These are phyloP conservation scores for Candida sp. DNA, from an alignment of 1,139 yeast genomes.

Conservation along the genomic window DNA sequence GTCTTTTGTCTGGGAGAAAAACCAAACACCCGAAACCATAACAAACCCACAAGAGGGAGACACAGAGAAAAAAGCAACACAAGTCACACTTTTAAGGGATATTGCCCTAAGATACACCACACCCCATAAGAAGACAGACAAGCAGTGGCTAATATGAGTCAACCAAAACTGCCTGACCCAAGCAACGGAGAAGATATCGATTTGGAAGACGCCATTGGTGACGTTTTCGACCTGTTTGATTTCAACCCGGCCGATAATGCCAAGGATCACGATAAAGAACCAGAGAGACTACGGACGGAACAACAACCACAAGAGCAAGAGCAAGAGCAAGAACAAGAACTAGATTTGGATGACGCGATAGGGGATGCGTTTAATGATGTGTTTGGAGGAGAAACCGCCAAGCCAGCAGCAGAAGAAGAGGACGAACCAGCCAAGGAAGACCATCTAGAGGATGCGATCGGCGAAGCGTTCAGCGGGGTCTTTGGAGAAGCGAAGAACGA, in stretches of 20 bases:
- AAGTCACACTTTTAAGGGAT: slow-evolving; percentile 4
- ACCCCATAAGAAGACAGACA: background rate
- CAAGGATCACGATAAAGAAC: background rate
- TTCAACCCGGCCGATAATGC: slow-evolving; percentile 12
- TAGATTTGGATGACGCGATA: slow-evolving; percentile 25
- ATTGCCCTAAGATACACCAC: slow-evolving; percentile 1
- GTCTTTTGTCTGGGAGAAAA: background rate
- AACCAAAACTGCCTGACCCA: background rate
- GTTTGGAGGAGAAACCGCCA: background rate
- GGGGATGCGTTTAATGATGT: slow-evolving; percentile 14
- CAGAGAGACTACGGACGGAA: background rate
- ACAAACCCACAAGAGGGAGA: background rate
- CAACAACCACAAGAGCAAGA: slow-evolving; percentile 1
- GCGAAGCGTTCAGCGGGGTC: background rate
- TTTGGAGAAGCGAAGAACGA: background rate
- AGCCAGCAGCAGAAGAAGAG: background rate
- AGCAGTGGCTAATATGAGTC: background rate
- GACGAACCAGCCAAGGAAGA: background rate
- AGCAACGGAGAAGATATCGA: slow-evolving; percentile 5
- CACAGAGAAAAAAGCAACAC: slow-evolving; percentile 1
- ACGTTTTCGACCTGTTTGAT: slow-evolving; percentile 38
- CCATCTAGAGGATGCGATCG: slow-evolving; percentile 2
- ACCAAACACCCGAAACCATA: background rate
- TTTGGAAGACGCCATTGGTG: slow-evolving; percentile 33
- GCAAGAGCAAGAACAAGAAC: slow-evolving; percentile 6